phyloP scores from a whole-genome alignment of 1,139 yeast species.

The Nadsonia commutata region DNA sequence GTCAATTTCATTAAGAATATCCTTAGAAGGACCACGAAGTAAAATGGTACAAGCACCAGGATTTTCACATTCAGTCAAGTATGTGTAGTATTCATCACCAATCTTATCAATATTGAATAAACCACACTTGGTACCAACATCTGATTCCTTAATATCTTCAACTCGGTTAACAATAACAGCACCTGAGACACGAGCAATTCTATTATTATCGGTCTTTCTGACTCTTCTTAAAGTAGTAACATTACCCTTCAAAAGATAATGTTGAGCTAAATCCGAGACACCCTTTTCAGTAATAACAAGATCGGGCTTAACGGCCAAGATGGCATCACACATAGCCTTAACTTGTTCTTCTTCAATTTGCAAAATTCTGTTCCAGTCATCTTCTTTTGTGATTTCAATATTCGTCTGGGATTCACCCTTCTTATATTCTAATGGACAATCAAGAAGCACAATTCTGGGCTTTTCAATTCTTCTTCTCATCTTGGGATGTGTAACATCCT shows the following conservation, averaged over 20 bases:
- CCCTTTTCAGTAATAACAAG: constrained; percentile 97
- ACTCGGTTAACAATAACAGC: constrained; percentile 93
- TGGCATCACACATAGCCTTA: constrained; percentile 68
- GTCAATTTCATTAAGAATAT: constrained; percentile 88
- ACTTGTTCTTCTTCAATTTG: constrained; percentile 98
- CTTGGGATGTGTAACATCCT: constrained; percentile 96
- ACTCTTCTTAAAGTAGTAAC: constrained; percentile 90
- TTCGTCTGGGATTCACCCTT: constrained; percentile 98
- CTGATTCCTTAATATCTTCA: constrained; percentile 84
- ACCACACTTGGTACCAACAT: constrained; percentile 82
- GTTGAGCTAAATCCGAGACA: constrained; percentile 95
- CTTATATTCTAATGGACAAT: constrained; percentile 95
- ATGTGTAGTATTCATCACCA: constrained; percentile 95
- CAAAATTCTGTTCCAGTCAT: constrained; percentile 89
- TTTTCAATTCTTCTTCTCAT: constrained; percentile 82
- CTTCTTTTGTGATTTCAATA: constrained; percentile 91
- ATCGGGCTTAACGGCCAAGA: constrained; percentile 78
- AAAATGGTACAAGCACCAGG: constrained; percentile 92
- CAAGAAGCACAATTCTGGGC: constrained; percentile 78
- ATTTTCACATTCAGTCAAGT: constrained; percentile 59
- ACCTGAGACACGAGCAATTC: constrained; percentile 95
- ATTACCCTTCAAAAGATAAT: constrained; percentile 84
- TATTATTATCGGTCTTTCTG: constrained; percentile 87
- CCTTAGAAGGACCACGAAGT: constrained; percentile 94
- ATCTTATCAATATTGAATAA: constrained; percentile 84